phyloP scores from a whole-genome alignment of 2,329 filamentous ascomycete genomes.

The Chrysoporthe austroafricana region DNA sequence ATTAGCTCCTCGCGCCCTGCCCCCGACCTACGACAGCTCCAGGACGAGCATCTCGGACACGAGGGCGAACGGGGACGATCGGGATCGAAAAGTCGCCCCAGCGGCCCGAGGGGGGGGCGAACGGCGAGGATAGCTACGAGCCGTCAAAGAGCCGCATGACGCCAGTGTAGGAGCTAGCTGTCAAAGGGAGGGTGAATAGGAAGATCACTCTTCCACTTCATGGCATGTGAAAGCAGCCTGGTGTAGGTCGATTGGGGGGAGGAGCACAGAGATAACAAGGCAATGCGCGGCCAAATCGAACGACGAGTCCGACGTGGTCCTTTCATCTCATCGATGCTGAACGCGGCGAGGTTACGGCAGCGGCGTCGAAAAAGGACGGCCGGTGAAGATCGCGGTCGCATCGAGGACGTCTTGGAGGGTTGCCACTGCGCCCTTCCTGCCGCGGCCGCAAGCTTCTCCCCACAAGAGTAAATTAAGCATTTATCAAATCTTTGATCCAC shows the following conservation, averaged over 20 bases:
- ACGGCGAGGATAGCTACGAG: slow-evolving; percentile 9
- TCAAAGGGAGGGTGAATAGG: background rate
- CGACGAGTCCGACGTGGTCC: background rate
- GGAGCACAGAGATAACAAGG: background rate
- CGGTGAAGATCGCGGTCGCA: slow-evolving; percentile 12
- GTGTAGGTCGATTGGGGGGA: background rate
- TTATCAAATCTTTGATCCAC: background rate
- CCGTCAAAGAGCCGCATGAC: slow-evolving; percentile 2
- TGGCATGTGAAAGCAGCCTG: background rate
- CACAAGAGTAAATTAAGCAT: background rate
- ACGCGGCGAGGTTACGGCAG: slow-evolving; percentile 17
- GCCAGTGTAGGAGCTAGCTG: background rate
- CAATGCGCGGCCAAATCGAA: background rate
- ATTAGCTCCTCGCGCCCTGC: background rate
- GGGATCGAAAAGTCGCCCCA: background rate
- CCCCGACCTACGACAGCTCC: background rate
- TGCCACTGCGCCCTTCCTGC: background rate
- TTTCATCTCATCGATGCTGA: background rate
- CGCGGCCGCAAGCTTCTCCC: background rate
- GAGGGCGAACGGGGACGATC: slow-evolving; percentile 2
- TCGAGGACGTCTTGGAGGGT: background rate
- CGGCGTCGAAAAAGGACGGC: slow-evolving; percentile 19
- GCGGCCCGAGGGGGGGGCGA: background rate
- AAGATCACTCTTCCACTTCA: background rate
- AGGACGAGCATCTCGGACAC: background rate